Base-by-base conservation (phyloP, 768 basidiomycete genomes). In the Tephrocybe sp. region DNA sequence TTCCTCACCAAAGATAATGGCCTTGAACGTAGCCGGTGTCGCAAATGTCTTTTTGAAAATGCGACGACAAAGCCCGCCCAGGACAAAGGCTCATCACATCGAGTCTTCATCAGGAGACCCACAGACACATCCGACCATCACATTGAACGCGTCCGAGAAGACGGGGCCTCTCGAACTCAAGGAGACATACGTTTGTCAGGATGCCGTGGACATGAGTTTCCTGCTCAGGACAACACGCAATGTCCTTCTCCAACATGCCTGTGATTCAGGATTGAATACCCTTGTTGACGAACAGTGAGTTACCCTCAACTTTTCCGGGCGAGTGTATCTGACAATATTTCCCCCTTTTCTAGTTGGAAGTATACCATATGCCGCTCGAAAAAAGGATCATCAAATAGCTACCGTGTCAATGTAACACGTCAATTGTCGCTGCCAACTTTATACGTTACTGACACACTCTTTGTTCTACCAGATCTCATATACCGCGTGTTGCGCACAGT, bases 231-330 rank as follows among this genome's bases (percentile, higher is more conserved):
- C 73, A 4, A 77, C 82, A 23, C 74, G 84, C 40, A 64, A 68
- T 2, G 65, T 68, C 34, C 61, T 88, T 47, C 58, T 83, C 44
- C 75, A 80, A 51, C 69, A 71, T 47, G 80, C 42, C 80, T 13
- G 66, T 71, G 45, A 55, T 60, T 8, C 54, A 77, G 16, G 83
- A 80, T 13, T 82, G 75, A 3, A 82, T 57, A 79, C 78, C 1
- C 72, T 90, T 46, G 76, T 83, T 2, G 80, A 88, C 34, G 88
- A 90, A 61, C 72, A 77, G 88, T 88, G 60, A 39, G 86, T 80
- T 27, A 24, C 38, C 25, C 43, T 43, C 43, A 19, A 18, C 1
- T 38, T 27, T 50, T 42, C 19, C 42, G 55, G 6, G 18, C 23
- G 16, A 21, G 11, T 13, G 21, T 16, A 46, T 24, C n/a, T 47